Evolutionary conservation across 345 rosid genomes (phyloP), one percentile per base, ranked within the genome.

Genomic region (Hypericum perforatum): DNA sequence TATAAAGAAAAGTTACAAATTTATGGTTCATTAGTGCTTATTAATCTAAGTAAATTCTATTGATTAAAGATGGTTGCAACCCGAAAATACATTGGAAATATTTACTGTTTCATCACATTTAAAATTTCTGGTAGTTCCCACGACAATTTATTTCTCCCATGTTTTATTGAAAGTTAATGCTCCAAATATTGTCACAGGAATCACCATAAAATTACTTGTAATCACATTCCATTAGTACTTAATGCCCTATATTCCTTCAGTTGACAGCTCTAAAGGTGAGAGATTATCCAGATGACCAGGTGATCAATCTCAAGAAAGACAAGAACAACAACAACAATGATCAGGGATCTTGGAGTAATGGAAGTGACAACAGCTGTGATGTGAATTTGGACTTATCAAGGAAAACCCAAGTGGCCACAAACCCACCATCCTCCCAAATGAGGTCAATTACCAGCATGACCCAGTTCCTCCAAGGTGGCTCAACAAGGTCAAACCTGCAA

Each of bases 281-380:
- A 67, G 91, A 77, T 43, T 63, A 22, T 22, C 32, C 75, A 57
- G 74, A 69, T 38, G 85, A 72, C 53, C 61, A 54, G 37, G 68
- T 62, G 9, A n/a, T 16, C n/a, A 56, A 57, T 61, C 69, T 57
- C 3, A 80, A 76, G 76, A 78, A 76, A 74, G 90, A 85, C 64
- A 87, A 22, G 2, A 22, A 85, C 64, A 87, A 22, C 32, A 22
- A 22, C 1, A 22, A 85, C 64, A 66, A 68, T 9, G 63, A 57
- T 51, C 74, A 82, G 41, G 78, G 67, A 59, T 82, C 91, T 43
- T 76, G 88, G 88, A 86, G 84, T 82, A 78, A 81, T 62, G 95
- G 72, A 39, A 82, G 86, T 47, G 80, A 76, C 5, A 80, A 66
- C 71, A 71, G 71, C 58, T 75, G 73, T 41, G 95, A 82, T 47